Evolutionary conservation across 495 filamentous ascomycete species (phyloP).

Genomic region (Trichocladium antarcticum): DNA sequence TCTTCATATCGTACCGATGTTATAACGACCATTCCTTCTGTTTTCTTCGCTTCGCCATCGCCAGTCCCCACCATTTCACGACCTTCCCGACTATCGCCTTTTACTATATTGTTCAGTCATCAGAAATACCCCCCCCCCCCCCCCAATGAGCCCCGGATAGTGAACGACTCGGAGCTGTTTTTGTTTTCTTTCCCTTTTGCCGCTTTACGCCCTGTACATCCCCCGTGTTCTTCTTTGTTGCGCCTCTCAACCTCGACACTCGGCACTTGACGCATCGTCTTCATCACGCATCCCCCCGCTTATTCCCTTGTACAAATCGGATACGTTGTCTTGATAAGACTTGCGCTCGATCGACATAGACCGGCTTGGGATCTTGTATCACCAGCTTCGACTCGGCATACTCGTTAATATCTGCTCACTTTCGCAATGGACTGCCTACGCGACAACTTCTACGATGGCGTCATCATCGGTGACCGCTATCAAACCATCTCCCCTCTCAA

Average conservation of each 20-base stretch:
- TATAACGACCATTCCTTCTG: conserved; percentile 51
- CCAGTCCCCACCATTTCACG: conserved; percentile 35
- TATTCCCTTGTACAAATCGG: conserved; percentile 34
- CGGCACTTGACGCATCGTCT: not conserved
- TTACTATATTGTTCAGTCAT: conserved; percentile 49
- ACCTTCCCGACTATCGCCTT: conserved; percentile 29
- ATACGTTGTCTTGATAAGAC: conserved; percentile 30
- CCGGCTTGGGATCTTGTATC: conserved; percentile 27
- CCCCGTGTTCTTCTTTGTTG: conserved; percentile 21
- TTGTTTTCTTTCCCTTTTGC: conserved; percentile 33
- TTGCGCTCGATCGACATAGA: conserved; percentile 30
- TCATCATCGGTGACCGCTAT: conserved; percentile 75
- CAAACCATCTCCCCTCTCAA: conserved; percentile 87
- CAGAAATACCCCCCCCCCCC: conserved; percentile 46
- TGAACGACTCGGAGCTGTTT: conserved; percentile 48
- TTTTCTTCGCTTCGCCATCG: conserved; percentile 42
- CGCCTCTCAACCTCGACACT: conserved; percentile 14
- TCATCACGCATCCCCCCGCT: conserved; percentile 19
- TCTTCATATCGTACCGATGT: conserved; percentile 47
- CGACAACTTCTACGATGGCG: conserved; percentile 59
- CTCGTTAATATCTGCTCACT: conserved; percentile 22
- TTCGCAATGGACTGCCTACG: conserved; percentile 67
- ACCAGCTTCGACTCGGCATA: conserved; percentile 19
- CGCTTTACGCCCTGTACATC: conserved; percentile 38
- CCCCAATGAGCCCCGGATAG: conserved; percentile 55